A percentile compares a stretch with the other conserved stretches of the same genome.
Evolutionary conservation across 2,329 filamentous ascomycete genomes (phyloP).

Genomic region (Stemphylium beticola): DNA sequence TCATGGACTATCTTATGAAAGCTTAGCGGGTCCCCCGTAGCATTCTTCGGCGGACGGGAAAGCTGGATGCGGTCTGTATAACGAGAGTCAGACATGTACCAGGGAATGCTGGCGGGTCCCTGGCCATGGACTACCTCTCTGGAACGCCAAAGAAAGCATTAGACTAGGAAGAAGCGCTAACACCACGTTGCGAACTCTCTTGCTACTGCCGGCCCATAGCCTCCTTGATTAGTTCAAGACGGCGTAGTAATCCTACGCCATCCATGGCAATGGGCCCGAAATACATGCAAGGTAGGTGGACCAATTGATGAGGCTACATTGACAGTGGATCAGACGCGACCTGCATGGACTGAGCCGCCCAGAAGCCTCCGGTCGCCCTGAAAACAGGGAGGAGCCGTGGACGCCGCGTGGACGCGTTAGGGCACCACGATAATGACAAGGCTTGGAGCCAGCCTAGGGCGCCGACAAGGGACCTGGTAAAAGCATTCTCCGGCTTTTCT

Average conservation of each 20-base stretch:
- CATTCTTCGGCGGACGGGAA: constrained; percentile 14
- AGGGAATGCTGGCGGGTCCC: constrained; percentile 3
- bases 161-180: background rate
- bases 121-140: constrained; percentile 1
- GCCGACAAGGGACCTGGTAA: constrained; percentile 16
- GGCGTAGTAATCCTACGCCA: constrained; percentile 29
- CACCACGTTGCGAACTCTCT: background rate
- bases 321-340: constrained; percentile 13
- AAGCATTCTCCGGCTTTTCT: constrained; percentile 13
- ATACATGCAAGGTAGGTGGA: constrained; percentile 14
- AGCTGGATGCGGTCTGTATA: constrained; percentile 12
- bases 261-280: constrained; percentile 13
- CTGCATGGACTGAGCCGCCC: constrained; percentile 23
- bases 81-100: constrained; percentile 4
- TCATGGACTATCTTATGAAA: constrained; percentile 34
- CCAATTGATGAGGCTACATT: constrained; percentile 18
- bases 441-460: constrained; percentile 12
- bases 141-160: constrained; percentile 5
- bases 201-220: constrained; percentile 6
- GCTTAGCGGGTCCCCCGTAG: constrained; percentile 38
- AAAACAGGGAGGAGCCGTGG: constrained; percentile 24
- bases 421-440: constrained; percentile 24
- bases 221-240: constrained; percentile 13
- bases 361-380: constrained; percentile 13
- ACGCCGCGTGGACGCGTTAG: constrained; percentile 37